These are phyloP conservation scores for Ilex aquifolium DNA, from an alignment of 257 asterid species.

Conservation along the genomic window DNA sequence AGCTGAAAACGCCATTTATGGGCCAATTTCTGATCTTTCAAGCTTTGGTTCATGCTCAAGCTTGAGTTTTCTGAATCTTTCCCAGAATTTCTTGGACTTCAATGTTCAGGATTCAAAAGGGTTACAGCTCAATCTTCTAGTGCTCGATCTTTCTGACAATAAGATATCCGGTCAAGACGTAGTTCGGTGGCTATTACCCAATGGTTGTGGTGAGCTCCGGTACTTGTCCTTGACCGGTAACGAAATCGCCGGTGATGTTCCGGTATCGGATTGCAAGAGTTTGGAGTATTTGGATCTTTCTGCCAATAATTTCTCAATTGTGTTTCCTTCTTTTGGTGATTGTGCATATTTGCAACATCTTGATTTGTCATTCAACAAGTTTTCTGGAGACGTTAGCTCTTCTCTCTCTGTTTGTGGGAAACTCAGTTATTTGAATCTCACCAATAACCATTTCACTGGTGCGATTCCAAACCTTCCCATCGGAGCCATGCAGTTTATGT, in stretches of 20 bases:
- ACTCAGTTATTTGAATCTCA: conserved; percentile 64
- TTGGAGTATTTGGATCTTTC: conserved; percentile 66
- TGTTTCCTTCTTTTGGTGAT: conserved; percentile 44
- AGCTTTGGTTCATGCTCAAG: conserved; percentile 52
- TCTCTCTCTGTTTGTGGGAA: conserved; percentile 51
- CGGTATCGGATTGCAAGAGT: conserved; percentile 40
- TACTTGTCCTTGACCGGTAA: conserved; percentile 59
- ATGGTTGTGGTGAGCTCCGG: conserved; percentile 41
- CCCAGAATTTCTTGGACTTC: conserved; percentile 57
- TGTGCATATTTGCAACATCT: conserved; percentile 59
- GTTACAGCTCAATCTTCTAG: conserved; percentile 18
- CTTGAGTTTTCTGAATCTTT: conserved; percentile 53
- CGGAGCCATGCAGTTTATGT: conserved; percentile 49
- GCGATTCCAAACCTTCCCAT: conserved; percentile 42
- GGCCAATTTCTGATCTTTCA: conserved; percentile 50
- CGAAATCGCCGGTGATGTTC: conserved; percentile 37
- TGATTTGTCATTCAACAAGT: conserved; percentile 71
- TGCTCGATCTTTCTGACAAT: conserved; percentile 81
- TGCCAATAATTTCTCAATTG: conserved; percentile 54
- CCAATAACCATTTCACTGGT: conserved; percentile 61
- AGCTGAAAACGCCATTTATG: conserved; percentile 63
- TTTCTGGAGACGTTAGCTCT: conserved; percentile 50
- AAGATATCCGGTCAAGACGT: conserved; percentile 52
- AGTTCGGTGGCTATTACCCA: conserved; percentile 51
- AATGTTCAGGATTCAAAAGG: conserved; percentile 10